Conservation (phyloP, 305 asterid genomes). For the Salvia sclarea region DNA sequence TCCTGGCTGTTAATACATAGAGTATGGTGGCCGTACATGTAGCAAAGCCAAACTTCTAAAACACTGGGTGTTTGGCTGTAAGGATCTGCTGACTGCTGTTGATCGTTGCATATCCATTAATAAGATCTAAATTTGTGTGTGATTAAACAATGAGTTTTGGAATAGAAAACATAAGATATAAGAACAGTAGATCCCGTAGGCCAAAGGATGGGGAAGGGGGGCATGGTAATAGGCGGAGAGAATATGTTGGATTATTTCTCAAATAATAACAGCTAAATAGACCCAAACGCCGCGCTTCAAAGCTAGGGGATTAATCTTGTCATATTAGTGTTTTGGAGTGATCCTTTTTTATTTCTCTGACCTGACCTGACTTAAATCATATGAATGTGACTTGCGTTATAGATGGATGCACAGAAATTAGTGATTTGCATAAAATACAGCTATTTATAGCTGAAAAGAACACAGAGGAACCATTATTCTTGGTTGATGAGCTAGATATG, state of each 20-base stretch:
- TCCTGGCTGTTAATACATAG: neutral
- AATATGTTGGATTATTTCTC: neutral
- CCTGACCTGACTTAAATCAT: neutral
- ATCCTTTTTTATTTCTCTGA: conserved; percentile 9
- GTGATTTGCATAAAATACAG: conserved; percentile 1
- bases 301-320: conserved; percentile 3
- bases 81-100: neutral
- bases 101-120: neutral
- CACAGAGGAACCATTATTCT: neutral
- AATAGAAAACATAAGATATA: conserved; percentile 2
- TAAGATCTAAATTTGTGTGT: neutral
- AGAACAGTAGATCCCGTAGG: neutral
- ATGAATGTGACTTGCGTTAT: neutral
- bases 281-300: neutral
- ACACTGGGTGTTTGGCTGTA: conserved; percentile 1
- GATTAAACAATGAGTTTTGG: neutral
- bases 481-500: conserved; percentile 17
- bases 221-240: neutral
- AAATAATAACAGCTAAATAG: neutral
- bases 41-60: neutral
- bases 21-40: neutral
- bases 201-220: neutral
- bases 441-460: conserved; percentile 19
- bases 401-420: neutral
- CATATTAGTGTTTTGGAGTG: neutral